Evolutionary conservation across 23 red algal genomes (phyloP).

Genomic region (Cyanidium caldarium): DNA sequence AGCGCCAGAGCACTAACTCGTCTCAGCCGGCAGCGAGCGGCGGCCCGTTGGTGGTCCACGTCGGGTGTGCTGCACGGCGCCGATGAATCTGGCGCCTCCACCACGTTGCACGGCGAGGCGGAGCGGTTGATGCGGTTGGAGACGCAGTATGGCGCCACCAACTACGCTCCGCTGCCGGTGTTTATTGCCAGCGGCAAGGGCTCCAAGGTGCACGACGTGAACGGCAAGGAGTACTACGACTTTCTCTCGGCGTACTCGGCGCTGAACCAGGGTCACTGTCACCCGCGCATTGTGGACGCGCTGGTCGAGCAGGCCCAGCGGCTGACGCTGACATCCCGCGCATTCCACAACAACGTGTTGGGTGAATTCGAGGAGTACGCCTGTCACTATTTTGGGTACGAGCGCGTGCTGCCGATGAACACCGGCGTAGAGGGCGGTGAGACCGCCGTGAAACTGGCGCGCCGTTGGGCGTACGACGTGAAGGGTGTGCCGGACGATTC

Average conservation of each 20-base stretch:
- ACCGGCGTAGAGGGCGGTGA: slow-evolving; percentile 90
- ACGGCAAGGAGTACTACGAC: slow-evolving; percentile 58
- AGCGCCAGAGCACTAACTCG: no score
- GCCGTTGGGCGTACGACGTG: slow-evolving; percentile 87
- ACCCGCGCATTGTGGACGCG: slow-evolving; percentile 63
- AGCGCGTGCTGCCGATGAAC: slow-evolving; percentile 83
- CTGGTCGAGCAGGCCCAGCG: slow-evolving; percentile 41
- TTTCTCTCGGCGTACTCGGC: slow-evolving; percentile 84
- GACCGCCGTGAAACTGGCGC: slow-evolving; percentile 85
- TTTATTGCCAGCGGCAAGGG: slow-evolving; percentile 54
- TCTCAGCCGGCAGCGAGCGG: no score
- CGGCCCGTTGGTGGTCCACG: no score
- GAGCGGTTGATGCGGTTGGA: slow-evolving; percentile 30
- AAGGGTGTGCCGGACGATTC: slow-evolving; percentile 54
- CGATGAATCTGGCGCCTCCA: no score
- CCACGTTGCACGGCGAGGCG: no score
- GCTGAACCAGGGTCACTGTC: slow-evolving; percentile 92
- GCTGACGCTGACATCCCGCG: slow-evolving; percentile 82
- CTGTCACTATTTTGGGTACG: slow-evolving; percentile 55
- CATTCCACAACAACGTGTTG: slow-evolving; percentile 80
- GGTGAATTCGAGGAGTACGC: slow-evolving; percentile 41
- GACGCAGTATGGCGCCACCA: slow-evolving; percentile 40
- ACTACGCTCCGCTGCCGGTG: slow-evolving; percentile 91
- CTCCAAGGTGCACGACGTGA: slow-evolving; percentile 63
- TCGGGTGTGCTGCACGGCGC: no score